A percentile compares a stretch with the other conserved stretches of the same genome.
Conservation (phyloP, 345 rosid species). For the Gossypium longicalyx region DNA sequence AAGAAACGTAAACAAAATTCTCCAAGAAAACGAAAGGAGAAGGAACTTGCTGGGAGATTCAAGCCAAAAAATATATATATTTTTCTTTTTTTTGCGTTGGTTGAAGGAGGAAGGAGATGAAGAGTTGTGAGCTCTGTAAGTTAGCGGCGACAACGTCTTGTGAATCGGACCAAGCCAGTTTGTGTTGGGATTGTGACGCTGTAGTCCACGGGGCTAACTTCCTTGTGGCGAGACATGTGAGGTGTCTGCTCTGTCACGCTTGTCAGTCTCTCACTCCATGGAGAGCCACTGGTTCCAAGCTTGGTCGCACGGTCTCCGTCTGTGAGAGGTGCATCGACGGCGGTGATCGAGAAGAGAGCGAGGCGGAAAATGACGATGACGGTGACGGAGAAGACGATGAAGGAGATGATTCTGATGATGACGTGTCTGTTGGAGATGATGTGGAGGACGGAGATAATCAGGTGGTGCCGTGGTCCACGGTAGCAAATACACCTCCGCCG, state of each 20-base stretch:
- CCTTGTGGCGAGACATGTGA: slow-evolving; percentile 60
- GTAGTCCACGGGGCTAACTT: slow-evolving; percentile 73
- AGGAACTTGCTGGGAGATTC: background rate
- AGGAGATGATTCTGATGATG: slow-evolving; percentile 13
- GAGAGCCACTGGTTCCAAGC: slow-evolving; percentile 55
- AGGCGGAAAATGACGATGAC: slow-evolving; percentile 18
- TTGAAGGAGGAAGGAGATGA: slow-evolving; percentile 26
- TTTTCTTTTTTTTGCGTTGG: background rate
- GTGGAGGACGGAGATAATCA: slow-evolving; percentile 44
- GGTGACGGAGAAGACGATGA: slow-evolving; percentile 20
- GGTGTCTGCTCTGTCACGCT: slow-evolving; percentile 49
- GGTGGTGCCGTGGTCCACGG: slow-evolving; percentile 51
- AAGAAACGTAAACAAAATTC: slow-evolving; percentile 3
- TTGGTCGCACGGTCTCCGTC: slow-evolving; percentile 49
- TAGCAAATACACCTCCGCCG: slow-evolving; percentile 34
- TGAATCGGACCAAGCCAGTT: slow-evolving; percentile 62
- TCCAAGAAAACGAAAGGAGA: slow-evolving; percentile 20
- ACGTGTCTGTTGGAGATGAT: slow-evolving; percentile 5
- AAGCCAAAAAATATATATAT: background rate
- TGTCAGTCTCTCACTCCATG: slow-evolving; percentile 54
- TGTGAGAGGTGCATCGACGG: slow-evolving; percentile 37
- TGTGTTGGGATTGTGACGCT: slow-evolving; percentile 72
- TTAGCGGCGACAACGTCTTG: slow-evolving; percentile 49
- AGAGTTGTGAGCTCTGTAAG: slow-evolving; percentile 57
- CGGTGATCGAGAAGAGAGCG: slow-evolving; percentile 18